phyloP scores from a whole-genome alignment of 1,139 yeast species.

The Arxiozyma heterogenica region DNA sequence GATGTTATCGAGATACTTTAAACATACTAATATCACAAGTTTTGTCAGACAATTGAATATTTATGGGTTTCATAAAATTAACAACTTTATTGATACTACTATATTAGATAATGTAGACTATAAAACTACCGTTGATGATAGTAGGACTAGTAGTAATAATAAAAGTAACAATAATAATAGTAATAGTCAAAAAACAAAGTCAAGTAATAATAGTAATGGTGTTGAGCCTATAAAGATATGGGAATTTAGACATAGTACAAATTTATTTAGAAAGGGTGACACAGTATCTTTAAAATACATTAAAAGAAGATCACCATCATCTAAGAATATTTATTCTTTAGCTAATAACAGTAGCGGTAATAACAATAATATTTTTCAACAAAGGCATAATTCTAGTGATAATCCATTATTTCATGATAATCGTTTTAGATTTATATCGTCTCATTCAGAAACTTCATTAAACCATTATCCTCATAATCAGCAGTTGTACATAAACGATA shows the following conservation, averaged over 20 bases:
- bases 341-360: neutral
- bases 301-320: constrained; percentile 51
- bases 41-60: constrained; percentile 69
- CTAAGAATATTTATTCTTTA: constrained; percentile 16
- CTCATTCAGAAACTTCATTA: neutral
- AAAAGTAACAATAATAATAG: constrained; percentile 5
- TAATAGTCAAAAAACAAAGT: constrained; percentile 2
- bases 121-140: neutral
- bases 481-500: neutral
- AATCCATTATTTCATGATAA: neutral
- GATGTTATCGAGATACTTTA: constrained; percentile 55
- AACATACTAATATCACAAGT: constrained; percentile 72
- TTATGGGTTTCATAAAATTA: constrained; percentile 64
- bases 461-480: neutral
- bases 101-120: constrained; percentile 18
- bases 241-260: constrained; percentile 67
- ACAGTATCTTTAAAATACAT: constrained; percentile 47
- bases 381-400: neutral
- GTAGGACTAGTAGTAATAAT: constrained; percentile 3
- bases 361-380: neutral
- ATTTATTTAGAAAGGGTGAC: constrained; percentile 59
- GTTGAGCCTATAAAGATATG: constrained; percentile 35
- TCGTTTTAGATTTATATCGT: neutral
- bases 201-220: neutral
- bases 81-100: constrained; percentile 25